Conservation (phyloP, 208 protist species). For the Wallacemonas sp. region DNA sequence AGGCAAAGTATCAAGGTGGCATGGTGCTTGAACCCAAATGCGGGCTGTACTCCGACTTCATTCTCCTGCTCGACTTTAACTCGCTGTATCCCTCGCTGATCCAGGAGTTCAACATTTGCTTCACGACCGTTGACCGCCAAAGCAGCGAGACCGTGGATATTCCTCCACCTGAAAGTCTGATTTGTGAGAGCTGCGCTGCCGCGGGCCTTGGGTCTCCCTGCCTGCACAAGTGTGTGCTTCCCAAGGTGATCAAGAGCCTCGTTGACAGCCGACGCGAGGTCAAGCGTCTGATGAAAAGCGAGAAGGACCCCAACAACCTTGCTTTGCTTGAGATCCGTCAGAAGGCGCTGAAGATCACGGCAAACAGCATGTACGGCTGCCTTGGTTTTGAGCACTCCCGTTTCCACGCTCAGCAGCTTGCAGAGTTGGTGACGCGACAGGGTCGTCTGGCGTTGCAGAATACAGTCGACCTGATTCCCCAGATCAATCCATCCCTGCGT, state of each 20-base stretch:
- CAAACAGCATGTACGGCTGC: conserved; percentile 99
- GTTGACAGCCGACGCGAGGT: conserved; percentile 94
- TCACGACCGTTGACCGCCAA: conserved; percentile 96
- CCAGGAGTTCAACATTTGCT: conserved; percentile 99
- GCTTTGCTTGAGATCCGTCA: conserved; percentile 96
- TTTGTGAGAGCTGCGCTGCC: conserved; percentile 67
- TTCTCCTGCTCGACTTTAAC: conserved; percentile 99
- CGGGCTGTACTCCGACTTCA: conserved; percentile 98
- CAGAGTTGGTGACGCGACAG: conserved; percentile 97
- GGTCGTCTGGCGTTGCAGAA: conserved; percentile 95
- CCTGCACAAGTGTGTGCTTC: conserved; percentile 89
- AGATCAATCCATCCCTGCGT: conserved; percentile 81
- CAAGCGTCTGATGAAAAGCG: conserved; percentile 93
- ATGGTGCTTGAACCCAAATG: conserved; percentile 98
- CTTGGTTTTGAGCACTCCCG: conserved; percentile 98
- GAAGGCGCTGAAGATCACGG: conserved; percentile 98
- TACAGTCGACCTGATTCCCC: conserved; percentile 93
- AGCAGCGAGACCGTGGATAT: conserved; percentile 45
- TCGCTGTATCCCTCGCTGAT: conserved; percentile 99
- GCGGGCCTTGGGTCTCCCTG: conserved; percentile 65
- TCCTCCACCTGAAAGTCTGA: conserved; percentile 69
- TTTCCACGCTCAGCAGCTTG: conserved; percentile 98
- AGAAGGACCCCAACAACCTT: conserved; percentile 75
- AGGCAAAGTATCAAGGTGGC: conserved; percentile 91
- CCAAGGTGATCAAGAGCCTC: conserved; percentile 94